phyloP scores from a whole-genome alignment of 2,329 filamentous ascomycete species.

The Didymellaceae sp. region DNA sequence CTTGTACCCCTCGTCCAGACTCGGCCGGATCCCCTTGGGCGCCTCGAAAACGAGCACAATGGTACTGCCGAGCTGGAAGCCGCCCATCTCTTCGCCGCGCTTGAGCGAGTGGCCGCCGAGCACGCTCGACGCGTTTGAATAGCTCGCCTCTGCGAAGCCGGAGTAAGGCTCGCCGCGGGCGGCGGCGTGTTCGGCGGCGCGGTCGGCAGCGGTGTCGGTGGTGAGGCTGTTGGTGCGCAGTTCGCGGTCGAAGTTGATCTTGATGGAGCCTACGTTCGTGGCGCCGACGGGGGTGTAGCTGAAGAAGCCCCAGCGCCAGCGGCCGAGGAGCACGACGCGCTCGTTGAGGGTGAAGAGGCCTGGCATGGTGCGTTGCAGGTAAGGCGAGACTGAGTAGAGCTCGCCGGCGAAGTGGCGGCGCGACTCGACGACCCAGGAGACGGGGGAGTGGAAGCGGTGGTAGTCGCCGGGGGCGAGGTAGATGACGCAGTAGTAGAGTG shows the following conservation, averaged over 20 bases:
- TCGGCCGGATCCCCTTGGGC: slow-evolving; percentile 66
- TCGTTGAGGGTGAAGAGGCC: slow-evolving; percentile 97
- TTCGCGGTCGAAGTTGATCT: slow-evolving; percentile 95
- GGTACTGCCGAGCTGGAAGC: slow-evolving; percentile 93
- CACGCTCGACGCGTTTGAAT: slow-evolving; percentile 76
- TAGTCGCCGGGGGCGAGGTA: slow-evolving; percentile 98
- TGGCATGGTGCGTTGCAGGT: slow-evolving; percentile 88
- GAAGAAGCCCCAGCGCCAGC: slow-evolving; percentile 98
- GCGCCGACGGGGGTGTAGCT: slow-evolving; percentile 93
- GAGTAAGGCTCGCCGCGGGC: slow-evolving; percentile 79
- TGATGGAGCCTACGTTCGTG: slow-evolving; percentile 96
- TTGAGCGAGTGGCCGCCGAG: slow-evolving; percentile 83
- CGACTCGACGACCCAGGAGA: slow-evolving; percentile 92
- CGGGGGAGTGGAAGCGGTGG: slow-evolving; percentile 95
- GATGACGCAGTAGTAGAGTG: slow-evolving; percentile 91
- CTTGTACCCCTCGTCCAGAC: slow-evolving; percentile 63
- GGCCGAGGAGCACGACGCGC: slow-evolving; percentile 87
- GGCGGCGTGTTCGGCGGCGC: slow-evolving; percentile 79
- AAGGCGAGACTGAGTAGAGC: slow-evolving; percentile 92
- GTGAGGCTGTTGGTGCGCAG: slow-evolving; percentile 89
- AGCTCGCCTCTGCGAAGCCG: slow-evolving; percentile 93
- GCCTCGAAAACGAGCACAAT: slow-evolving; percentile 97
- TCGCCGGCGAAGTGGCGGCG: slow-evolving; percentile 98
- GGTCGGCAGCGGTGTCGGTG: slow-evolving; percentile 90
- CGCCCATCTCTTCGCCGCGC: slow-evolving; percentile 95